Base-by-base conservation (phyloP, 805 yeast species). In the Saccharomycopsis sp. region DNA sequence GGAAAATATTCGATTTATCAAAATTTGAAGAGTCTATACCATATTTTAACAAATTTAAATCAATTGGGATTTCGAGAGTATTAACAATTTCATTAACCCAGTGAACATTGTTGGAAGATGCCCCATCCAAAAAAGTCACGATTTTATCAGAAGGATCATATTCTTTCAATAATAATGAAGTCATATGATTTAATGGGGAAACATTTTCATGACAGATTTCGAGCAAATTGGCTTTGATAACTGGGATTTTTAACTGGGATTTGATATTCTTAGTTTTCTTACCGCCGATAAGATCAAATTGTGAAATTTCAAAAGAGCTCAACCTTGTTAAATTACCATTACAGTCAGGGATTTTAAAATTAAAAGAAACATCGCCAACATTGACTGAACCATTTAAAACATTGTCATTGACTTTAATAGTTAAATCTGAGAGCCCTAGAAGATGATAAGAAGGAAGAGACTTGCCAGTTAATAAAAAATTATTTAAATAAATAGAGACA, bases 61-160 rank as follows among this genome's bases (percentile, higher is more conserved):
- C 27, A 13, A 42, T 17, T 12, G 46, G 46, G 17, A 42, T 19
- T 14, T 28, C 17, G 9, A 33, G 23, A 19, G 21, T 25, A 19
- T 34, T 39, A 19, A 39, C 12, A 6, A 42, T 34, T 15, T 38
- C 30, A 27, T 31, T 34, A 15, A 42, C 14, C 46, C 46, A 42
- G 23, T 15, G 21, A 6, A 40, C 40, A 31, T 42, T 42, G 25
- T 42, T 35, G 12, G 42, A 38, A 10, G 23, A 3, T 19, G n/a
- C 4, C 6, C 35, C 44, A n/a, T 35, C 27, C 8, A 37, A 21
- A 14, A 30, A 40, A 8, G 40, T 15, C 13, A 39, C 21, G 10
- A 20, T 15, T 9, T 4, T 26, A 14, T 39, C 37, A n/a, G 3
- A 5, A 4, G 31, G 33, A 14, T 39, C 42, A 26, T 32, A 39